phyloP scores from a whole-genome alignment of 1,139 yeast genomes.

The Protomyces lactucae-debilis region DNA sequence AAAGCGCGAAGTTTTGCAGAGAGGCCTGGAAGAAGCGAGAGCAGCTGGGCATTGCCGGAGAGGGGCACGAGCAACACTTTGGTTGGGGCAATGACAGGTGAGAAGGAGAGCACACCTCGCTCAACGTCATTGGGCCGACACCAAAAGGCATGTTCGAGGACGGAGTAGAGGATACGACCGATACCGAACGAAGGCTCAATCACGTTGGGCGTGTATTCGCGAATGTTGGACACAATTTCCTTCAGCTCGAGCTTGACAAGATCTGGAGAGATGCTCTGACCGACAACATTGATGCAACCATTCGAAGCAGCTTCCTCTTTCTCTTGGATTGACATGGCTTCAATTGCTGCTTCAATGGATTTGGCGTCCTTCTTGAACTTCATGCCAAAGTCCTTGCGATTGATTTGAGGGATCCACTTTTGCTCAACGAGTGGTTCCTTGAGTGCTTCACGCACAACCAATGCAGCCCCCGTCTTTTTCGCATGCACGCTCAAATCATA shows the following conservation, averaged over 20 bases:
- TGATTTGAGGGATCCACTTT: constrained; percentile 73
- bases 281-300: constrained; percentile 60
- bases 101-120: constrained; percentile 87
- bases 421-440: constrained; percentile 80
- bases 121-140: constrained; percentile 86
- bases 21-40: constrained; percentile 57
- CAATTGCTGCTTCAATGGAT: constrained; percentile 75
- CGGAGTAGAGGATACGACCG: constrained; percentile 90
- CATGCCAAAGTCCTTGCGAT: constrained; percentile 96
- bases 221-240: constrained; percentile 49
- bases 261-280: constrained; percentile 57
- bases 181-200: constrained; percentile 99
- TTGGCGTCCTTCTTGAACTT: constrained; percentile 96
- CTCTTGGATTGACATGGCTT: constrained; percentile 75
- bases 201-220: constrained; percentile 95
- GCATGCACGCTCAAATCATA: constrained; percentile 94
- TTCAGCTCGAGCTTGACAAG: constrained; percentile 52
- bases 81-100: constrained; percentile 95
- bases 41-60: constrained; percentile 75
- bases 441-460: constrained; percentile 86
- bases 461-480: constrained; percentile 88
- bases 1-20: constrained; percentile 66
- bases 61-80: constrained; percentile 94
- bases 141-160: constrained; percentile 96
- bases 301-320: constrained; percentile 62